Base-by-base conservation (phyloP, 2,329 filamentous ascomycete genomes). In the Aphanocladium album region DNA sequence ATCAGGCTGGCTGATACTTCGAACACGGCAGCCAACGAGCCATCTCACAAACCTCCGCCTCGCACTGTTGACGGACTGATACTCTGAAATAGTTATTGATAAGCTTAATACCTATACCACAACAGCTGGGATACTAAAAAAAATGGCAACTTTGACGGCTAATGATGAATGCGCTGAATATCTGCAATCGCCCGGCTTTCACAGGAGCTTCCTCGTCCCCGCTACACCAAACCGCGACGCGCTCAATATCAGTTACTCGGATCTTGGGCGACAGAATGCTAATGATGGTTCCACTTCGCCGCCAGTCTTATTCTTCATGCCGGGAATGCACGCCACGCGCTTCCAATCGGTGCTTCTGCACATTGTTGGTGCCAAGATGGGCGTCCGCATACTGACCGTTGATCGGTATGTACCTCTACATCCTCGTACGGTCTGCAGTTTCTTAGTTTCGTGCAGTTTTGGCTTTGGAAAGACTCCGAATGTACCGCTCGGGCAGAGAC, bases 291-390 rank as follows among this genome's bases (percentile, higher is more conserved):
- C 14, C 19, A 62, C 33, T 6, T 35, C 63, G 14, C 60, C 64
- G 5, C 69, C 71, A 5, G 64, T 64, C 4, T 60, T 73, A 1
- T 50, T 73, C 1, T 67, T 73, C 51, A 65, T 71, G 51, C 73
- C 68, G 19, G 64, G 67, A 27, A 67, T 70, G 68, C 69, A 68
- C 37, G 65, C 67, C 57, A 41, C 63, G 63, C 59, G 63, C 64
- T 65, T 67, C 59, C 45, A 72, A 50, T 69, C 69, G 21, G 60
- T 70, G 9, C 63, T 65, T 58, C 72, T 75, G 60, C 69, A 75
- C 60, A 62, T 63, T 4, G 63, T 74, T 12, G 74, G 71, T 7
- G 65, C 65, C 46, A 63, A 64, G 52, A 57, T 72, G 50, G 62
- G 67, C 19, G 65, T 76, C 17, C 72, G 74, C 30, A 62, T 75